Conservation (phyloP, 2,329 filamentous ascomycete genomes). For the Hirsutella rhossiliensis region DNA sequence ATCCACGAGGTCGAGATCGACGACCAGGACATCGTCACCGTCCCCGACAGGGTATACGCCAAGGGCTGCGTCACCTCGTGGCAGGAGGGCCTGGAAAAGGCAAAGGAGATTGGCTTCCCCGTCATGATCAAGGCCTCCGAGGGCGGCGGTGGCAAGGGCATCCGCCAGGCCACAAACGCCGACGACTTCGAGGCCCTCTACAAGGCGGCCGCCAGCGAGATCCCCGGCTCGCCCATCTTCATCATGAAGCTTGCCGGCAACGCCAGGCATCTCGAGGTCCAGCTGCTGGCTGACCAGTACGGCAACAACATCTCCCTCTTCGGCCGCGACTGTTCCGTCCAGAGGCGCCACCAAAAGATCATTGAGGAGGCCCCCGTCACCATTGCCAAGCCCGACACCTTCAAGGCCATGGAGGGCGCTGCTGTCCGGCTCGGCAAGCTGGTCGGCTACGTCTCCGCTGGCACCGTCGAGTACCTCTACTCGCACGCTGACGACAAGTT, state of each 20-base stretch:
- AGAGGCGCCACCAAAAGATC: slow-evolving; percentile 98
- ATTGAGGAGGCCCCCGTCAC: slow-evolving; percentile 98
- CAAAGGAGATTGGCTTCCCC: slow-evolving; percentile 87
- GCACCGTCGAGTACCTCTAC: slow-evolving; percentile 98
- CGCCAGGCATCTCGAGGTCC: slow-evolving; percentile 92
- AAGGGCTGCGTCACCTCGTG: slow-evolving; percentile 86
- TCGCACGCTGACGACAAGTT: slow-evolving; percentile 97
- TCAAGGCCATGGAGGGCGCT: slow-evolving; percentile 93
- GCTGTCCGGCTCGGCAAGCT: slow-evolving; percentile 87
- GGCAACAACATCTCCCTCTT: slow-evolving; percentile 99
- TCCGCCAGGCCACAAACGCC: slow-evolving; percentile 82
- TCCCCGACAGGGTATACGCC: slow-evolving; percentile 71
- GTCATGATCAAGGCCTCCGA: slow-evolving; percentile 99
- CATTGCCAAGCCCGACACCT: slow-evolving; percentile 79
- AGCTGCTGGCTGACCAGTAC: slow-evolving; percentile 95
- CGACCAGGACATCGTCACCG: slow-evolving; percentile 78
- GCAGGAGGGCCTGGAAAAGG: slow-evolving; percentile 79
- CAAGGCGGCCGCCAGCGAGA: slow-evolving; percentile 92
- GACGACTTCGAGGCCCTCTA: slow-evolving; percentile 79
- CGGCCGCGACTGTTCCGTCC: slow-evolving; percentile 95
- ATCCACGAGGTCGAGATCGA: slow-evolving; percentile 74
- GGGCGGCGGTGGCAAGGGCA: slow-evolving; percentile 97
- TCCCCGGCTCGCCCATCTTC: slow-evolving; percentile 97
- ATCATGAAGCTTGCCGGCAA: slow-evolving; percentile 99
- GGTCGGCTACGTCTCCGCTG: slow-evolving; percentile 95